Percentiles rank a stretch among this genome's conserved stretches.
Conservation (phyloP, 306 rosid genomes). For the Prunus dulcis region DNA sequence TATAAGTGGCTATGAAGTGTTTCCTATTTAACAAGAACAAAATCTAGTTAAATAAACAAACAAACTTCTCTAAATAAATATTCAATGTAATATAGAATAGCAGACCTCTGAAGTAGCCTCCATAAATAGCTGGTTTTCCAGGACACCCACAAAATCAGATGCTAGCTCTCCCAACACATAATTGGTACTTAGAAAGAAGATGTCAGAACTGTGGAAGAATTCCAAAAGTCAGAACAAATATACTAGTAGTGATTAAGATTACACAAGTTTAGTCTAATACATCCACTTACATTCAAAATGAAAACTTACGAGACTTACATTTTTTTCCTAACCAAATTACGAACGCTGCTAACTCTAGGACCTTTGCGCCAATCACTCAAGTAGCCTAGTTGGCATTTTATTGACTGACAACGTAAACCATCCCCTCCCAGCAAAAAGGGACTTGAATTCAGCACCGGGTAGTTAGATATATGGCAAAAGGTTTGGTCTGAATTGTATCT, state of each 20-base stretch:
- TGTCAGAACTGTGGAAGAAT: constrained; percentile 11
- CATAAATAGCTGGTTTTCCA: constrained; percentile 28
- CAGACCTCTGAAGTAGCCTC: constrained; percentile 46
- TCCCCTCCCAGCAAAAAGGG: constrained; percentile 6
- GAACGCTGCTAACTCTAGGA: background rate
- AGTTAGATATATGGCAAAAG: background rate
- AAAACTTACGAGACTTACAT: constrained; percentile 32
- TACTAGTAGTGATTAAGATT: background rate
- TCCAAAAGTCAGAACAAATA: constrained; percentile 18
- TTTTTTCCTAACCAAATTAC: constrained; percentile 1
- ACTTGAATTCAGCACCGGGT: background rate
- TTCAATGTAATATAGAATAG: background rate
- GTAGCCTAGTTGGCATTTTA: constrained; percentile 2
- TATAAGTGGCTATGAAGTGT: background rate
- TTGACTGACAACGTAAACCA: constrained; percentile 6
- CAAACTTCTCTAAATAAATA: background rate
- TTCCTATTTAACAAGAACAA: background rate
- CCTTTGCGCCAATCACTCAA: constrained; percentile 28
- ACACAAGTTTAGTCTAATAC: background rate
- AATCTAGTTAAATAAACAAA: background rate
- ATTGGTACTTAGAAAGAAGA: background rate
- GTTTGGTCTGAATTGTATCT: background rate
- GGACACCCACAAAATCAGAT: background rate
- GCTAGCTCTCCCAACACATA: background rate
- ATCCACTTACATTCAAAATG: background rate